Evolutionary conservation across 2,329 filamentous ascomycete genomes (phyloP), one percentile per base, ranked within the genome.

Genomic region (Pyrenochaeta sp.): DNA sequence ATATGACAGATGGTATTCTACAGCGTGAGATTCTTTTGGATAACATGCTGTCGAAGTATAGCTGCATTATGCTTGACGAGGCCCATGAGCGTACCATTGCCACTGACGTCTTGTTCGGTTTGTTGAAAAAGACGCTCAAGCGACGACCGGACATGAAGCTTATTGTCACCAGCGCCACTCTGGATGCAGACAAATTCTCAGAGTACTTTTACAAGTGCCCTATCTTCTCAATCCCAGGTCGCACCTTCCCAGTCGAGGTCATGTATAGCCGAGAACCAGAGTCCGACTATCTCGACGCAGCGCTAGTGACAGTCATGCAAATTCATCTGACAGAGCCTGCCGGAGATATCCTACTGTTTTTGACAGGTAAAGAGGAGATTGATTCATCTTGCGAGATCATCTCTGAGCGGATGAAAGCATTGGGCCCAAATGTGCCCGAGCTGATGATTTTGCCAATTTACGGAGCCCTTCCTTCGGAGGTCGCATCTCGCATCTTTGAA

Each of bases 1-100:
- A 99, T 82, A 99, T 99, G 95, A 99, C 96, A 39, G 95, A 99
- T 73, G 96, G 96, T 86, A 98, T 99, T 90, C 87, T 99, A 69
- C 83, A 98, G 71, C 84, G 95, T 71, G 95, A 99, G 79, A 93
- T 95, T 51, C 96, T 99, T 88, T 89, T 97, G 77, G 95, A 99
- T 76, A 91, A 93, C 71, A 86, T 96, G 66, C 86, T 99, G 79
- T 89, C 85, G 45, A 90, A 93, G 49, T 99, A 99, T 80, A 95
- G 92, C 82, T 96, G 91, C 69, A 98, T 99, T 74, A 98, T 99
- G 77, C 89, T 99, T 58, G 95, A 99, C 76, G 95, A 99, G 77
- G 95, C 96, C 49, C 95, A 99, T 87, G 95, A 99, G 79, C 87
- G 96, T 75, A 99, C 95, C 0, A 88, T 99, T 57, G 92, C 94